A percentile compares a stretch with the other conserved stretches of the same genome.
phyloP scores from a whole-genome alignment of 306 rosid species.

The Ochetophila trinervis region DNA sequence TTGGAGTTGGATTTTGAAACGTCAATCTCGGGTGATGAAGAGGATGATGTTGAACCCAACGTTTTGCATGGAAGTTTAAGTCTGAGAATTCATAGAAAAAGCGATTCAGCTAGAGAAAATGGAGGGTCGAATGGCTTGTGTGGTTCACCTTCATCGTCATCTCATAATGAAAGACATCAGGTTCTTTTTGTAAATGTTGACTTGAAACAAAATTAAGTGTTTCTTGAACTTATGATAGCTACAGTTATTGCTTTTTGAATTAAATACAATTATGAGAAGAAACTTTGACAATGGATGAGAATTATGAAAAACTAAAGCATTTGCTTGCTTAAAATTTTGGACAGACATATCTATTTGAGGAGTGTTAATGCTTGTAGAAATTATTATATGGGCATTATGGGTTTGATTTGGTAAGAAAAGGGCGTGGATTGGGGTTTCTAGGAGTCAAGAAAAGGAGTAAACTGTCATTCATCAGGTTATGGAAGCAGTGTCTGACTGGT shows the following conservation, averaged over 20 bases:
- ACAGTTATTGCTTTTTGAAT: background rate
- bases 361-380: no score
- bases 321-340: no score
- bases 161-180: conserved; percentile 62
- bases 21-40: conserved; percentile 82
- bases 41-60: conserved; percentile 66
- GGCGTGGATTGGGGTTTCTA: no score
- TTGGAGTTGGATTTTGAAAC: conserved; percentile 91
- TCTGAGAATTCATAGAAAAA: conserved; percentile 75
- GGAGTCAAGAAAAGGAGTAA: no score
- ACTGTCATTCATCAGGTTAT: no score
- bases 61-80: conserved; percentile 82
- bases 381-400: no score
- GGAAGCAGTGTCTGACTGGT: no score
- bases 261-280: no score
- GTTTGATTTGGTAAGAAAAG: no score
- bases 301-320: no score
- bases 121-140: conserved; percentile 56
- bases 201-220: background rate
- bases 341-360: no score
- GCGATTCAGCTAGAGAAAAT: conserved; percentile 59
- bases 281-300: no score
- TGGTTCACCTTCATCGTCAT: conserved; percentile 79
- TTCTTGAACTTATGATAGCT: background rate
- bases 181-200: conserved; percentile 30